Evolutionary conservation across 768 basidiomycete genomes (phyloP).

Genomic region (Lyophyllum decastes): DNA sequence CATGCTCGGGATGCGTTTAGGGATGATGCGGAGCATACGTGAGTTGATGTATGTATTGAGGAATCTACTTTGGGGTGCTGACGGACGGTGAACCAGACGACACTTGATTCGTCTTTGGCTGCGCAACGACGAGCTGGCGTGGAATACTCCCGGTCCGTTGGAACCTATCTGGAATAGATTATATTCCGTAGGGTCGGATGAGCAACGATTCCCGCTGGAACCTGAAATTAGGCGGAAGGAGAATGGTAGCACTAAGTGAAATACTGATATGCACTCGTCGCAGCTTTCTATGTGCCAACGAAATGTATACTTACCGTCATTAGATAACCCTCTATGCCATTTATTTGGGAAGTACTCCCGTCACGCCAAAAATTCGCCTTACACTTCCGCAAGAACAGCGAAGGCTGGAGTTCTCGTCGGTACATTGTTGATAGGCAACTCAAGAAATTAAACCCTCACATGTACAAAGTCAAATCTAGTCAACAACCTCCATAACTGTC

Average conservation of each 20-base stretch:
- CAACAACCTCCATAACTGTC: neutral
- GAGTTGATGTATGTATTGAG: conserved; percentile 15
- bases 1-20: conserved; percentile 46
- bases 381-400: too few species aligned
- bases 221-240: conserved; percentile 43
- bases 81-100: conserved; percentile 27
- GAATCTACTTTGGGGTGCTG: neutral
- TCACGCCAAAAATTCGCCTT: too few species aligned
- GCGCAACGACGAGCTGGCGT: conserved; percentile 47
- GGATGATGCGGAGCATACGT: conserved; percentile 44
- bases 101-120: conserved; percentile 48
- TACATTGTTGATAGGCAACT: too few species aligned
- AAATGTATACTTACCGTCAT: too few species aligned
- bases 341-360: too few species aligned
- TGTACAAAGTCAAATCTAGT: too few species aligned
- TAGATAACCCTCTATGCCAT: too few species aligned
- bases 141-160: conserved; percentile 42
- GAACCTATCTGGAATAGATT: conserved; percentile 37
- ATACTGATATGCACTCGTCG: neutral
- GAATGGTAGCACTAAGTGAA: conserved; percentile 30
- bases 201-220: conserved; percentile 44
- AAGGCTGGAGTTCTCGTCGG: too few species aligned
- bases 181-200: conserved; percentile 40
- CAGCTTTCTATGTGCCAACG: neutral
- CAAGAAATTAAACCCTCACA: too few species aligned